Conservation (phyloP, 768 basidiomycete genomes). For the Gymnopilus junonius region DNA sequence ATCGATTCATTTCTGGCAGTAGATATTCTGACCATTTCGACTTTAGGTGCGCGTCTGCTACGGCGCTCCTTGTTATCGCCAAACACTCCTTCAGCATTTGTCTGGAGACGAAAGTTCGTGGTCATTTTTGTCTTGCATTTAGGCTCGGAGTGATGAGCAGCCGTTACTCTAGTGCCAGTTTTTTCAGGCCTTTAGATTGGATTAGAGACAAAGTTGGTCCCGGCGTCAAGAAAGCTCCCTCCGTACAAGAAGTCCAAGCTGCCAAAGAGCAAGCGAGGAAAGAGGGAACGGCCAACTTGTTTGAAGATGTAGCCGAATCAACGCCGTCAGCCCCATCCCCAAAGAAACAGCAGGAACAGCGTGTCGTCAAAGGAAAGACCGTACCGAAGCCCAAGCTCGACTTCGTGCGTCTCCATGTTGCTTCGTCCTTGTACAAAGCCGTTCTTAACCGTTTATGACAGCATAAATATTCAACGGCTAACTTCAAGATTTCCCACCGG, state of each 20-base stretch:
- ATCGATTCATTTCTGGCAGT: background rate
- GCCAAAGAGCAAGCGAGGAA: slow-evolving; percentile 48
- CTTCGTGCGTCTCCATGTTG: slow-evolving; percentile 26
- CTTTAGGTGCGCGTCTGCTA: slow-evolving; percentile 16
- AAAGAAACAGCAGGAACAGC: slow-evolving; percentile 4
- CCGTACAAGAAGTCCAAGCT: slow-evolving; percentile 49
- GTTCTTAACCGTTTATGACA: slow-evolving; percentile 31
- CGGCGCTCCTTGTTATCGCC: slow-evolving; percentile 11
- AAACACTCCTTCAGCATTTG: slow-evolving; percentile 2
- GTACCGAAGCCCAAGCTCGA: slow-evolving; percentile 28
- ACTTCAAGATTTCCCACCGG: slow-evolving; percentile 92
- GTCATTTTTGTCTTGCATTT: background rate
- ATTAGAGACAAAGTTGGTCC: slow-evolving; percentile 62
- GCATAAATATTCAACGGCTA: slow-evolving; percentile 93
- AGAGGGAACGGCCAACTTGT: slow-evolving; percentile 53
- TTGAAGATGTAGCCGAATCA: slow-evolving; percentile 40
- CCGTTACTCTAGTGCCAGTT: slow-evolving; percentile 41
- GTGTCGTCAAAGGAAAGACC: slow-evolving; percentile 14
- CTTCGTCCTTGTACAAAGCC: background rate
- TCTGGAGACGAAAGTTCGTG: slow-evolving; percentile 24
- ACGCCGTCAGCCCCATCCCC: slow-evolving; percentile 11
- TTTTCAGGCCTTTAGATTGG: slow-evolving; percentile 66
- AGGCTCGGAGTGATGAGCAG: background rate
- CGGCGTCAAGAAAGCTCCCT: slow-evolving; percentile 45
- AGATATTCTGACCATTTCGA: background rate